These are phyloP conservation scores for Wolfiporia cocos DNA, from an alignment of 1,284 basidiomycete species.

Conservation along the genomic window DNA sequence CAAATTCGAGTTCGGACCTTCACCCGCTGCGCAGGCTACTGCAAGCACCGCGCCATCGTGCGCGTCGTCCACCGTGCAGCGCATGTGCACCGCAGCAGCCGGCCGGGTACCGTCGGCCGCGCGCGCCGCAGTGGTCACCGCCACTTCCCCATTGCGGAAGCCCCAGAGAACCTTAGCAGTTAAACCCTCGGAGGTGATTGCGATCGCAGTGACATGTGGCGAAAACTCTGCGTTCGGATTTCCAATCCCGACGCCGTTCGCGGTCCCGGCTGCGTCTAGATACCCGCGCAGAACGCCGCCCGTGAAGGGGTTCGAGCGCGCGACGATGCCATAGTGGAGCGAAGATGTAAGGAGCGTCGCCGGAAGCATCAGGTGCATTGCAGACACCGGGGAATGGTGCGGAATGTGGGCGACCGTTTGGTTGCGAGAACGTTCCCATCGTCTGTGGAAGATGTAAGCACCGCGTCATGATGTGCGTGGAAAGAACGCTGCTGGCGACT, in stretches of 20 bases:
- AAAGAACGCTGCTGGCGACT: not conserved
- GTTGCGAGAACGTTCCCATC: slow-evolving; percentile 66
- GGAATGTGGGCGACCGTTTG: slow-evolving; percentile 58
- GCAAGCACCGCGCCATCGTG: slow-evolving; percentile 55
- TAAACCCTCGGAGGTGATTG: slow-evolving; percentile 54
- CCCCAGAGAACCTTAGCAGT: slow-evolving; percentile 77
- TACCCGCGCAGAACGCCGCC: slow-evolving; percentile 71
- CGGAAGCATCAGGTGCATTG: slow-evolving; percentile 51
- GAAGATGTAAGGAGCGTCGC: slow-evolving; percentile 59
- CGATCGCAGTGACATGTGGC: slow-evolving; percentile 57
- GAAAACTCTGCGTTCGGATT: slow-evolving; percentile 77
- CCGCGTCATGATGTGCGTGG: too few relatives aligned
- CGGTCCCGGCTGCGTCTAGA: slow-evolving; percentile 59
- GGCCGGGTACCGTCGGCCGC: slow-evolving; percentile 48
- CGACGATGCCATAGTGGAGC: slow-evolving; percentile 65
- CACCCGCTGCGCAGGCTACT: slow-evolving; percentile 39
- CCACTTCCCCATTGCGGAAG: slow-evolving; percentile 63
- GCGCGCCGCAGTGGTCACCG: slow-evolving; percentile 50
- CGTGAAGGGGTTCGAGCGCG: slow-evolving; percentile 67
- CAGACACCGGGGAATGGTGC: slow-evolving; percentile 46
- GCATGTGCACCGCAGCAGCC: slow-evolving; percentile 38
- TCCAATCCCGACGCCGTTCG: slow-evolving; percentile 56
- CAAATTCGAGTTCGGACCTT: slow-evolving; percentile 21
- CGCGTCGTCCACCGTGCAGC: slow-evolving; percentile 45
- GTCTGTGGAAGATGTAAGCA: slow-evolving; percentile 34